These are phyloP conservation scores for Amyloporia xantha DNA, from an alignment of 768 basidiomycete species.

Conservation along the genomic window DNA sequence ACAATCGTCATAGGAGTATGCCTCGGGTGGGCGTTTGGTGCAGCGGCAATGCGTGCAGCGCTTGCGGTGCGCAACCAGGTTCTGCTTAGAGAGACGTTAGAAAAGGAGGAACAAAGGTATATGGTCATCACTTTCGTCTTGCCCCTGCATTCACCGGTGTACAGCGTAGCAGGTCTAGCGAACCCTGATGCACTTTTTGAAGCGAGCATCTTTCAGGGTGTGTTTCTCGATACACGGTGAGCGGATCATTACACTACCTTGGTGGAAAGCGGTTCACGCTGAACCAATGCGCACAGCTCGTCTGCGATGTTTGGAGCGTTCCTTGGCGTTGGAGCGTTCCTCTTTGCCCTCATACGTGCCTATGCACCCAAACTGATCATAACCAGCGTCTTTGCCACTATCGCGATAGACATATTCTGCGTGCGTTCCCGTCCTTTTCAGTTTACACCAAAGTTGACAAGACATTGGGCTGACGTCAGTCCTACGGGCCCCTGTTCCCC, in stretches of 20 bases:
- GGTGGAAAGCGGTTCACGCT: too few relatives aligned
- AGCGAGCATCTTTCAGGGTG: conserved; percentile 39
- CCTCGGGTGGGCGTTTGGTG: conserved; percentile 49
- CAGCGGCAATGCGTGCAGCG: conserved; percentile 46
- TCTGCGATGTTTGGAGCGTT: conserved; percentile 43
- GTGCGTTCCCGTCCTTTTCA: conserved; percentile 21
- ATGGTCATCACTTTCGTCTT: conserved; percentile 1
- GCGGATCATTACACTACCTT: too few relatives aligned
- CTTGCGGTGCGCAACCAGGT: conserved; percentile 32
- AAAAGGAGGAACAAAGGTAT: conserved; percentile 28
- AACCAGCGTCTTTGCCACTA: conserved; percentile 40
- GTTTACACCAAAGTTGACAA: too few relatives aligned
- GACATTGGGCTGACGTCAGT: conserved; percentile 16
- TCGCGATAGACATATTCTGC: conserved; percentile 38
- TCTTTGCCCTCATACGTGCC: conserved; percentile 40
- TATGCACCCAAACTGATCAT: conserved; percentile 40
- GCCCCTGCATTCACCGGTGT: conserved; percentile 1
- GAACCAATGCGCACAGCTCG: conserved; percentile 29
- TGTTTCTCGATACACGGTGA: conserved; percentile 40
- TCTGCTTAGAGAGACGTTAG: conserved; percentile 22
- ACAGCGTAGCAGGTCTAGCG: conserved; percentile 28
- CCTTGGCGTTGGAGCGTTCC: conserved; percentile 38
- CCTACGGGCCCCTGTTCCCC: conserved; percentile 46
- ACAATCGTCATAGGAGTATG: conserved; percentile 41
- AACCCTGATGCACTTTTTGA: conserved; percentile 34